A percentile compares a stretch with the other conserved stretches of the same genome.
These are phyloP conservation scores for Annulohypoxylon maeteangense DNA, from an alignment of 495 filamentous ascomycete species.

Conservation along the genomic window DNA sequence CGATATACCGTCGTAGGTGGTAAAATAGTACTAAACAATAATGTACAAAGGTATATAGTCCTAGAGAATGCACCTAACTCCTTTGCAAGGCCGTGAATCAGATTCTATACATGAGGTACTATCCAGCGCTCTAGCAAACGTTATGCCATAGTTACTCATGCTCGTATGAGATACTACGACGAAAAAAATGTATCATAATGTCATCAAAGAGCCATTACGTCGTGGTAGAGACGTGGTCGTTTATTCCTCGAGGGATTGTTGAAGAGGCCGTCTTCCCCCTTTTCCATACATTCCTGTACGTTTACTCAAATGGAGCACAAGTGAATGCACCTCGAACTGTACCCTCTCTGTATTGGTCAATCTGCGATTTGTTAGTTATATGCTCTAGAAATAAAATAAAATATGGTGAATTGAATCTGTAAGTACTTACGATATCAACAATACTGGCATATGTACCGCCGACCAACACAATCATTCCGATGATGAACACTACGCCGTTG, in stretches of 20 bases:
- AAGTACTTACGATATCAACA: constrained; percentile 63
- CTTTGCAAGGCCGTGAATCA: constrained; percentile 4
- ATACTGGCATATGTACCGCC: constrained; percentile 69
- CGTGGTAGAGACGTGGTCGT: constrained; percentile 7
- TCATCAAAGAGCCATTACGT: constrained; percentile 19
- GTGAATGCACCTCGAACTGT: constrained; percentile 61
- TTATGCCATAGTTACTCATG: constrained; percentile 18
- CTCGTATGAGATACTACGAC: constrained; percentile 16
- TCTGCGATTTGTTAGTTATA: constrained; percentile 45
- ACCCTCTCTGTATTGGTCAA: constrained; percentile 55
- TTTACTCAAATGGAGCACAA: constrained; percentile 51
- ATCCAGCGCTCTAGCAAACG: constrained; percentile 22
- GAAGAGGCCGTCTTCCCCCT: background rate
- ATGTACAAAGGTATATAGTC: constrained; percentile 26
- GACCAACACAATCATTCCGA: constrained; percentile 66
- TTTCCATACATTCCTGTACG: background rate
- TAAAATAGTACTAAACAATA: constrained; percentile 7
- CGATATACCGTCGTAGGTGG: background rate
- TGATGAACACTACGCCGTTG: constrained; percentile 63
- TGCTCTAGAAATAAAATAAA: background rate
- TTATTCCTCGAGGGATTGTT: constrained; percentile 1
- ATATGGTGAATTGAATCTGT: background rate
- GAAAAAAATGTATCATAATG: constrained; percentile 30
- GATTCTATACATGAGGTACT: constrained; percentile 10
- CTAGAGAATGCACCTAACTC: constrained; percentile 18